A percentile compares a stretch with the other conserved stretches of the same genome.
These are phyloP conservation scores for Borealophlyctis nickersoniae DNA, from an alignment of 192 early-diverging fungal genomes.

Conservation along the genomic window DNA sequence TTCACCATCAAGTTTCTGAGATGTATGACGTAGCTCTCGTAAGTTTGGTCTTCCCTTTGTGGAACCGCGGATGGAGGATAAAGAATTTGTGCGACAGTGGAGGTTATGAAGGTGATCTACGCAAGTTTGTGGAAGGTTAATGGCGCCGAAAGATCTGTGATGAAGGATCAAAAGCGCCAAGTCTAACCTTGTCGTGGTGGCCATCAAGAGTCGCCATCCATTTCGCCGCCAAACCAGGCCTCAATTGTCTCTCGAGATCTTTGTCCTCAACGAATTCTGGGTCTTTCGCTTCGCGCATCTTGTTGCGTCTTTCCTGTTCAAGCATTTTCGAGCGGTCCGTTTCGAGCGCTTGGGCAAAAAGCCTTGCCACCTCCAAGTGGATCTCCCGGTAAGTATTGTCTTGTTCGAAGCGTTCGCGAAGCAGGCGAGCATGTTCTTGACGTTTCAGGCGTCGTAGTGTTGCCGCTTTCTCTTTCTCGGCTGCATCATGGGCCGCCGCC, in stretches of 20 bases:
- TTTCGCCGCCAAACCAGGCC: slow-evolving; percentile 1
- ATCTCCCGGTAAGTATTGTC: neutral
- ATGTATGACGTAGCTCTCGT: too few species aligned
- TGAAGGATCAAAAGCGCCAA: too few species aligned
- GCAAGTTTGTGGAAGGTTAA: too few species aligned
- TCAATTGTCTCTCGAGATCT: too few species aligned
- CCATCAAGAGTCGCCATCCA: neutral
- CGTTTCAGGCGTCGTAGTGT: neutral
- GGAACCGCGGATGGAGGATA: too few species aligned
- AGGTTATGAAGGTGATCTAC: slow-evolving; percentile 5
- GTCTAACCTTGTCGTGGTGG: slow-evolving; percentile 8
- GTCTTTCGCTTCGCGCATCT: too few species aligned
- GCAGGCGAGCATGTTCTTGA: neutral
- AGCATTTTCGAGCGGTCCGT: neutral
- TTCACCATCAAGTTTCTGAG: too few species aligned
- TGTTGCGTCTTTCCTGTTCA: too few species aligned
- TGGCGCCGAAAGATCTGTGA: too few species aligned
- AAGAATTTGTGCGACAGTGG: slow-evolving; percentile 6
- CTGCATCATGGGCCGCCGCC: neutral
- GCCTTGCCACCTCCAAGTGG: neutral
- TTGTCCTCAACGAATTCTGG: too few species aligned
- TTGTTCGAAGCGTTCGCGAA: neutral
- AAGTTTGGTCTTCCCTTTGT: too few species aligned
- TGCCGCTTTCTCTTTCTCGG: neutral
- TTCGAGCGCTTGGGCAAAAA: neutral